Evolutionary conservation across 371 early-diverging fungal species (phyloP).

Genomic region (Syncephalastrum monosporum): DNA sequence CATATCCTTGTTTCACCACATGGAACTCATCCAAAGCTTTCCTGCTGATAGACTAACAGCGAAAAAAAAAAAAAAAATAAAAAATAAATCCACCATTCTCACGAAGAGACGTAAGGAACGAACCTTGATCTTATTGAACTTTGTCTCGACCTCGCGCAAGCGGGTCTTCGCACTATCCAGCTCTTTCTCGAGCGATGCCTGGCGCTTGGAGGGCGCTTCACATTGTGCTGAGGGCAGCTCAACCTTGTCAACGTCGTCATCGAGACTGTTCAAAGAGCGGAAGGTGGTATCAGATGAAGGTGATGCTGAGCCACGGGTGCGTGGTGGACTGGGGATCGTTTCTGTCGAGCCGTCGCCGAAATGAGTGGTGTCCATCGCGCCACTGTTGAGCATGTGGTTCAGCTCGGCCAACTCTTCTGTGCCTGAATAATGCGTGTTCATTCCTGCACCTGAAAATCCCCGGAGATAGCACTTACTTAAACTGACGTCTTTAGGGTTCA

Average conservation of each 20-base stretch:
- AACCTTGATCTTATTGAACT: conserved; percentile 50
- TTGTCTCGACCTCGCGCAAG: conserved; percentile 34
- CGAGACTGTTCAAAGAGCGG: conserved; percentile 9
- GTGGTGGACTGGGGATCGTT: conserved; percentile 16
- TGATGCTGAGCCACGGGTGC: conserved; percentile 14
- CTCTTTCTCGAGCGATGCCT: conserved; percentile 18
- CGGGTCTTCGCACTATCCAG: conserved; percentile 26
- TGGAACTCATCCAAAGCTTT: conserved; percentile 50
- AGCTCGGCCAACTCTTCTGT: conserved; percentile 19
- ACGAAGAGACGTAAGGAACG: not conserved
- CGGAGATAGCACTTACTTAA: conserved; percentile 3
- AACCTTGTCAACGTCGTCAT: conserved; percentile 9
- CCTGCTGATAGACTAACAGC: conserved; percentile 38
- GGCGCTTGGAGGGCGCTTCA: conserved; percentile 3
- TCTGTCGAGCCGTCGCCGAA: conserved; percentile 4
- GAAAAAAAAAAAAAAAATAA: not conserved
- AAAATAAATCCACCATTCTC: not conserved
- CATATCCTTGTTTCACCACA: conserved; percentile 43
- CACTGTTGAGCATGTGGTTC: conserved; percentile 24
- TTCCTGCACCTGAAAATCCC: too few relatives aligned
- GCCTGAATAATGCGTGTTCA: conserved; percentile 2
- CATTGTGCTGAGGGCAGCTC: conserved; percentile 4
- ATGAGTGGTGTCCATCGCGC: not conserved
- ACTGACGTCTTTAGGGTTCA: conserved; percentile 9
- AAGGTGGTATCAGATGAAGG: conserved; percentile 16